phyloP scores from a whole-genome alignment of 306 rosid species.

The Gynostemma pentaphyllum region DNA sequence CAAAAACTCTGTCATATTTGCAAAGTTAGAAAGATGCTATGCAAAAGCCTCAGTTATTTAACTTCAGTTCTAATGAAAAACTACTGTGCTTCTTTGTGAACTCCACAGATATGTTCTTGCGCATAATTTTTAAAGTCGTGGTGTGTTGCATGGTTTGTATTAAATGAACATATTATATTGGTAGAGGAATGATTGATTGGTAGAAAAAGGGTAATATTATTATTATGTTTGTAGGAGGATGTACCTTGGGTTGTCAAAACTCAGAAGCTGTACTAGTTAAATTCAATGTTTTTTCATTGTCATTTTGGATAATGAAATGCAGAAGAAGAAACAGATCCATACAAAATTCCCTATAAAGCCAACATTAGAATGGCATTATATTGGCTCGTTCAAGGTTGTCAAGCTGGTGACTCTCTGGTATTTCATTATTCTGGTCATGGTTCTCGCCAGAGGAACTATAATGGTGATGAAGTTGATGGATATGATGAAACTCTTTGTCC shows the following conservation, averaged over 20 bases:
- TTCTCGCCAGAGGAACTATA: slow-evolving; percentile 75
- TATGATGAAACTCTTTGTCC: slow-evolving; percentile 94
- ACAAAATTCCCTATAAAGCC: slow-evolving; percentile 54
- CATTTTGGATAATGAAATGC: slow-evolving; percentile 27
- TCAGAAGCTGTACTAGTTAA: not conserved
- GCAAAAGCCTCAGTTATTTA: no score
- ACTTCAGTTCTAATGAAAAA: not conserved
- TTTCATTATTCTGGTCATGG: slow-evolving; percentile 99
- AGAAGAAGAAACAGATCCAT: slow-evolving; percentile 93
- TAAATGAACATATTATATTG: not conserved
- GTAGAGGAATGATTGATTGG: not conserved
- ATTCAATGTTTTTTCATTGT: not conserved
- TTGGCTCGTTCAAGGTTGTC: slow-evolving; percentile 97
- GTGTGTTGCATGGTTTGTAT: not conserved
- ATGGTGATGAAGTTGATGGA: slow-evolving; percentile 92
- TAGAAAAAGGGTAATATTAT: not conserved
- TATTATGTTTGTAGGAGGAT: not conserved
- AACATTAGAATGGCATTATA: slow-evolving; percentile 93
- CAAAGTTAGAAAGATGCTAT: no score
- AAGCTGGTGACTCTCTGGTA: slow-evolving; percentile 85
- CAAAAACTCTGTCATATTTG: no score
- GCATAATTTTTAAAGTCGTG: not conserved
- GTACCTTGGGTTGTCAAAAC: not conserved
- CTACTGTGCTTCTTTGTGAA: not conserved
- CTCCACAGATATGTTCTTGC: not conserved